phyloP scores from a whole-genome alignment of 148 eudicot species.

The Camellia japonica region DNA sequence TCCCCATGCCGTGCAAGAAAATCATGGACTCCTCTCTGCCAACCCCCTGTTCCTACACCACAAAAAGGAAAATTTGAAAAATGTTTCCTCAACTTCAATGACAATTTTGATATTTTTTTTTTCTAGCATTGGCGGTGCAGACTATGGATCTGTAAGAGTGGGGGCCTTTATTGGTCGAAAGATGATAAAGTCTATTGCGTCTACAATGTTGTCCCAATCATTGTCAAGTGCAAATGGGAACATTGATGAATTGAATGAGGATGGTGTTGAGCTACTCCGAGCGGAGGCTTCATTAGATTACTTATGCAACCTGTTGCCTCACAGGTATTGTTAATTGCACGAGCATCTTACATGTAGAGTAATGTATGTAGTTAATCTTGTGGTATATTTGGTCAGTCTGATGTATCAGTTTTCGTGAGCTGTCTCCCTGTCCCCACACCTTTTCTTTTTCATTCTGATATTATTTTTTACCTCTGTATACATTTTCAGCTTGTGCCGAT shows the following conservation, averaged over 20 bases:
- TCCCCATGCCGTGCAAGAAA: background rate
- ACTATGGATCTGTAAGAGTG: constrained; percentile 93
- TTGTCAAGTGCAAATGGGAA: constrained; percentile 42
- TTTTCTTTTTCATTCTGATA: background rate
- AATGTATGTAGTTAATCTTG: background rate
- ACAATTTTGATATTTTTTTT: too few relatives aligned
- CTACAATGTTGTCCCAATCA: constrained; percentile 42
- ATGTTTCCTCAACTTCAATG: background rate
- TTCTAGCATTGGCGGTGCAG: constrained; percentile 91
- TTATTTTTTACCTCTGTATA: background rate
- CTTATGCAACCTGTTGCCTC: constrained; percentile 86
- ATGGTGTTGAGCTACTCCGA: constrained; percentile 56
- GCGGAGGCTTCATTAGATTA: constrained; percentile 83
- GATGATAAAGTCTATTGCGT: constrained; percentile 70
- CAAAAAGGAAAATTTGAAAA: too few relatives aligned
- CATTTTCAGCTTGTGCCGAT: background rate
- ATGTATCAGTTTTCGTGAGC: background rate
- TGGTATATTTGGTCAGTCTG: too few relatives aligned
- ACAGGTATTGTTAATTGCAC: constrained; percentile 43
- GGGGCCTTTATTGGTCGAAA: constrained; percentile 97
- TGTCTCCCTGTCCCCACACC: background rate
- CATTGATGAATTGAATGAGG: constrained; percentile 54
- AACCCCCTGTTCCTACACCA: background rate
- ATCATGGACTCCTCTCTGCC: background rate
- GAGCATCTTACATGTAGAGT: background rate